Evolutionary conservation across 139 green algal species (phyloP).

Genomic region (Coelastrella sp.): DNA sequence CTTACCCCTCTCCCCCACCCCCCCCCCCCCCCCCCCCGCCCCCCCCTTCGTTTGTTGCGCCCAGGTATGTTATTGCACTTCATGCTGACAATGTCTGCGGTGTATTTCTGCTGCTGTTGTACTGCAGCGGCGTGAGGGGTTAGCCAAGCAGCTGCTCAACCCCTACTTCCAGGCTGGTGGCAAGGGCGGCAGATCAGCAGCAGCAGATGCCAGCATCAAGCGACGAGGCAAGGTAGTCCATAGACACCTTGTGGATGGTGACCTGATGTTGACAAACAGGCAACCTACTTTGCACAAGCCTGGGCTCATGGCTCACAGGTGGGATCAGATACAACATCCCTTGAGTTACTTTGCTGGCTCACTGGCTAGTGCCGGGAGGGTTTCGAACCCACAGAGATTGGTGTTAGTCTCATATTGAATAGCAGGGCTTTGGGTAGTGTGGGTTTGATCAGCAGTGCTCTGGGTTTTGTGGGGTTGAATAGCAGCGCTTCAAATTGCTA

Average conservation of each 20-base stretch:
- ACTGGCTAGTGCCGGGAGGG: too few relatives aligned
- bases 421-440: too few relatives aligned
- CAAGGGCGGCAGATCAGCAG: background rate
- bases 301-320: conserved; percentile 78
- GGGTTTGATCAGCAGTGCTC: too few relatives aligned
- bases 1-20: too few relatives aligned
- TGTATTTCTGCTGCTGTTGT: background rate
- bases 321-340: conserved; percentile 19
- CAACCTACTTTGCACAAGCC: conserved; percentile 99
- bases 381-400: too few relatives aligned
- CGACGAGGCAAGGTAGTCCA: conserved; percentile 71
- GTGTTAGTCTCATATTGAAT: too few relatives aligned
- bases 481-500: too few relatives aligned
- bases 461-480: too few relatives aligned
- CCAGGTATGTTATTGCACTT: background rate
- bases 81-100: background rate
- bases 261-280: conserved; percentile 98
- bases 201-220: conserved; percentile 29
- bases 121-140: conserved; percentile 70
- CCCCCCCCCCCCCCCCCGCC: too few relatives aligned
- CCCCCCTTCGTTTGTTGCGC: background rate
- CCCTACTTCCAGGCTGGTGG: background rate
- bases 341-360: background rate
- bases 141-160: conserved; percentile 88
- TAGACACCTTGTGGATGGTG: conserved; percentile 92